A percentile compares a stretch with the other conserved stretches of the same genome.
phyloP scores from a whole-genome alignment of 176 grass and related monocot genomes.

The Paspalum vaginatum region DNA sequence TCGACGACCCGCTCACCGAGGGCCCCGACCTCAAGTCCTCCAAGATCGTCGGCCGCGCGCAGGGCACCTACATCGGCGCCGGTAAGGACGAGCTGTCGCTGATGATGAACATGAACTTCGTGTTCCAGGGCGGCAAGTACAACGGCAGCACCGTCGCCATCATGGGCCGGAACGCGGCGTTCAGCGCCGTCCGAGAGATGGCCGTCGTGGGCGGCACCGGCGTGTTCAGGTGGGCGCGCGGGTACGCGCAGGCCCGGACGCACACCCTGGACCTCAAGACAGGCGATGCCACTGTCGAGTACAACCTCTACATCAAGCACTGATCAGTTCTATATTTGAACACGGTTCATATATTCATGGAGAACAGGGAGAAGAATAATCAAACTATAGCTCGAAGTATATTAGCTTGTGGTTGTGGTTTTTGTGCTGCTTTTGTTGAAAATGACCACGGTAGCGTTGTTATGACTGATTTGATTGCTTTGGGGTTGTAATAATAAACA shows the following conservation, averaged over 20 bases:
- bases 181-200: conserved; percentile 51
- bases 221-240: conserved; percentile 38
- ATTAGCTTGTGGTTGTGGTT: too few relatives aligned
- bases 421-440: too few relatives aligned
- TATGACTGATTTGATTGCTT: too few relatives aligned
- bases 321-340: neutral
- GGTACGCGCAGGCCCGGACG: conserved; percentile 51
- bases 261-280: conserved; percentile 20
- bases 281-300: conserved; percentile 61
- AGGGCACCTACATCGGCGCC: conserved; percentile 51
- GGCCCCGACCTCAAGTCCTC: conserved; percentile 35
- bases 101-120: conserved; percentile 63
- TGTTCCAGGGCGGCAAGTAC: conserved; percentile 44
- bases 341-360: too few relatives aligned
- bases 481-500: too few relatives aligned
- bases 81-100: conserved; percentile 27
- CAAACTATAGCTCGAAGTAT: too few relatives aligned
- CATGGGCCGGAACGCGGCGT: conserved; percentile 52
- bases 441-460: too few relatives aligned
- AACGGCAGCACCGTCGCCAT: conserved; percentile 57
- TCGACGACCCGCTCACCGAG: conserved; percentile 64
- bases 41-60: conserved; percentile 41
- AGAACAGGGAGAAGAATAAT: too few relatives aligned
- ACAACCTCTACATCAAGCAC: conserved; percentile 54
- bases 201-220: conserved; percentile 55